Conservation (phyloP, 805 yeast genomes). For the Zygosaccharomyces bailii region DNA sequence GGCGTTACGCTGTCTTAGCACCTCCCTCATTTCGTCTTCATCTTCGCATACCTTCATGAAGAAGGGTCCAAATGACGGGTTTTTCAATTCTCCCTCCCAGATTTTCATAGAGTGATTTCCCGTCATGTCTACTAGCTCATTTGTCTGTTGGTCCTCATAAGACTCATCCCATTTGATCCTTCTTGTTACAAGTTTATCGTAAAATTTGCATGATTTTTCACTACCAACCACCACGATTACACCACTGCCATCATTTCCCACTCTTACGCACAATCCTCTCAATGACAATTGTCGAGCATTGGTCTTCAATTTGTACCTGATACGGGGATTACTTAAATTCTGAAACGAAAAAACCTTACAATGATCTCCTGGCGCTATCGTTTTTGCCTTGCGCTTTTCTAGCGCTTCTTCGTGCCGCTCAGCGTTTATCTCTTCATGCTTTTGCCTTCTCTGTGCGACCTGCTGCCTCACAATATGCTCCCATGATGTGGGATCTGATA, state of each 20-base stretch:
- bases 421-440: conserved; percentile 60
- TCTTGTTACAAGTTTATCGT: conserved; percentile 53
- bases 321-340: conserved; percentile 57
- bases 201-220: conserved; percentile 55
- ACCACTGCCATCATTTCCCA: conserved; percentile 43
- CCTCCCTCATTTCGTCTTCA: conserved; percentile 48
- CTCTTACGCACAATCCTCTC: conserved; percentile 56
- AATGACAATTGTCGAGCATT: conserved; percentile 73
- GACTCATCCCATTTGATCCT: conserved; percentile 70
- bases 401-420: conserved; percentile 44
- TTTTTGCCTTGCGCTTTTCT: conserved; percentile 11
- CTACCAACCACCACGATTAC: conserved; percentile 77
- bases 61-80: conserved; percentile 63
- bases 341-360: conserved; percentile 56
- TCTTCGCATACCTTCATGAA: conserved; percentile 52
- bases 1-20: conserved; percentile 49
- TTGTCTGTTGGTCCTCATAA: conserved; percentile 36
- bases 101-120: conserved; percentile 47
- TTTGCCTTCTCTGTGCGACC: conserved; percentile 54
- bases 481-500: conserved; percentile 82
- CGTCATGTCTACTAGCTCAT: conserved; percentile 37
- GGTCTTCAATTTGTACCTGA: conserved; percentile 68
- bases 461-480: conserved; percentile 70
- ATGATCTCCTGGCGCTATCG: neutral
- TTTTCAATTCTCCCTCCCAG: conserved; percentile 69